phyloP scores from a whole-genome alignment of 148 eudicot species.

The Hydrangea macrophylla region DNA sequence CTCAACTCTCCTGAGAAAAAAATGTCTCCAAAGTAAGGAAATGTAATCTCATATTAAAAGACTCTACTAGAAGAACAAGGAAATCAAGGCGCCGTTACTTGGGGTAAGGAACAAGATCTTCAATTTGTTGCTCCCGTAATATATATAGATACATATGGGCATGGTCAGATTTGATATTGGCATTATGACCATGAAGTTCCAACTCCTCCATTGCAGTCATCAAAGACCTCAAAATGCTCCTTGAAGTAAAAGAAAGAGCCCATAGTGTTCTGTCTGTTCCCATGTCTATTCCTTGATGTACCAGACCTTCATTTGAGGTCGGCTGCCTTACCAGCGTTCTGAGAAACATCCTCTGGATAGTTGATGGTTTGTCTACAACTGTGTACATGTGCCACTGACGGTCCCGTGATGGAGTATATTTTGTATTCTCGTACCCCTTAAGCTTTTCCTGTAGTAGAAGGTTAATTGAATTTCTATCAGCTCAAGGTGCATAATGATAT shows the following conservation, averaged over 20 bases:
- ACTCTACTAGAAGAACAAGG: neutral
- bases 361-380: conserved; percentile 69
- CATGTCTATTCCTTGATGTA: conserved; percentile 54
- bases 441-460: conserved; percentile 75
- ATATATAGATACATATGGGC: conserved; percentile 96
- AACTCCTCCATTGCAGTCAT: conserved; percentile 92
- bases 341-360: conserved; percentile 82
- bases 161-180: conserved; percentile 76
- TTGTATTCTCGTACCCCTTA: conserved; percentile 68
- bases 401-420: conserved; percentile 91
- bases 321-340: conserved; percentile 96
- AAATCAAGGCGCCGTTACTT: conserved; percentile 36
- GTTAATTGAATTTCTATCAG: conserved; percentile 12
- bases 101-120: conserved; percentile 83
- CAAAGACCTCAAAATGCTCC: conserved; percentile 90
- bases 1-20: conserved; percentile 60
- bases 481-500: neutral
- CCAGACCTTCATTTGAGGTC: conserved; percentile 60
- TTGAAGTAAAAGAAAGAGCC: conserved; percentile 70
- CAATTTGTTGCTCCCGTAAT: conserved; percentile 76
- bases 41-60: conserved; percentile 1
- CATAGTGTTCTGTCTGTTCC: conserved; percentile 36
- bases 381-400: conserved; percentile 98
- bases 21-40: conserved; percentile 10
- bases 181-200: conserved; percentile 90